Conservation (phyloP, 2,329 filamentous ascomycete species). For the Furcasterigmium sp. region DNA sequence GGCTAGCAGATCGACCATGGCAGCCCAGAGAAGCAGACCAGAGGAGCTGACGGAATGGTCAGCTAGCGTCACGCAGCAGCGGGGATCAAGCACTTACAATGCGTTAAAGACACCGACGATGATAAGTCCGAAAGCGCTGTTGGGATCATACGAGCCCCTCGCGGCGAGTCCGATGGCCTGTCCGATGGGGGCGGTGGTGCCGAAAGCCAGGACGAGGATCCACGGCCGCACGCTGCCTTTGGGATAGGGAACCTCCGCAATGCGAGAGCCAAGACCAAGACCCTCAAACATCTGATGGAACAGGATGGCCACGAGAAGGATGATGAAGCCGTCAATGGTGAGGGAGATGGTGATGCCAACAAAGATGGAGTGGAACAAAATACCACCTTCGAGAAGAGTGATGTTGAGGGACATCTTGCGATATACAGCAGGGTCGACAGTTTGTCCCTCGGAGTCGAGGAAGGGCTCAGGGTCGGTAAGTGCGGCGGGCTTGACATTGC, state of each 20-base stretch:
- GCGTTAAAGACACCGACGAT: slow-evolving; percentile 62
- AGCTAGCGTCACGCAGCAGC: not conserved
- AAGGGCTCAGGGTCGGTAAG: slow-evolving; percentile 22
- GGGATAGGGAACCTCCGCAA: slow-evolving; percentile 60
- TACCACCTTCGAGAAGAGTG: slow-evolving; percentile 69
- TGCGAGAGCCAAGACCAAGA: slow-evolving; percentile 65
- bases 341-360: slow-evolving; percentile 70
- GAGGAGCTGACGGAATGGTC: slow-evolving; percentile 37
- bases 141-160: slow-evolving; percentile 54
- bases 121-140: slow-evolving; percentile 58
- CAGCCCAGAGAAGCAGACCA: slow-evolving; percentile 56
- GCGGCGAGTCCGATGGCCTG: slow-evolving; percentile 63
- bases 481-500: slow-evolving; percentile 24
- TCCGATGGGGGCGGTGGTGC: slow-evolving; percentile 72
- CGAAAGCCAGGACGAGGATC: slow-evolving; percentile 58
- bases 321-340: slow-evolving; percentile 60
- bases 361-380: slow-evolving; percentile 74
- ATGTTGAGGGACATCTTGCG: slow-evolving; percentile 68
- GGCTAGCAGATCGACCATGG: slow-evolving; percentile 57
- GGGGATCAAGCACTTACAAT: slow-evolving; percentile 37
- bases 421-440: slow-evolving; percentile 40
- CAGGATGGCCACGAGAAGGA: slow-evolving; percentile 63
- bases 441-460: slow-evolving; percentile 38
- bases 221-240: slow-evolving; percentile 52
- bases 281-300: slow-evolving; percentile 70